phyloP scores from a whole-genome alignment of 352 stramenopile species.

The Blastocystis sp. region DNA sequence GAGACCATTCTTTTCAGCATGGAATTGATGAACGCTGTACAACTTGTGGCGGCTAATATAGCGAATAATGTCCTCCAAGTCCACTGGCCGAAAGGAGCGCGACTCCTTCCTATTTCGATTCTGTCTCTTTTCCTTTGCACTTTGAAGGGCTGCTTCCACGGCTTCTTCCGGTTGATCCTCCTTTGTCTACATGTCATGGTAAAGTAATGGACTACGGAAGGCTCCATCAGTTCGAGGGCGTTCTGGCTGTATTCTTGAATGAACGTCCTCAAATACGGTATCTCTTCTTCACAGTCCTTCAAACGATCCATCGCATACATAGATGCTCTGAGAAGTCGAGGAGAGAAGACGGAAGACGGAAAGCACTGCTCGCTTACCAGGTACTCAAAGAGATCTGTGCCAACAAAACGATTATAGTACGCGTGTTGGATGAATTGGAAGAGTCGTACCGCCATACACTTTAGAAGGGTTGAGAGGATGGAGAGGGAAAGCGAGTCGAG shows the following conservation, averaged over 20 bases:
- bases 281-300: conserved; percentile 33
- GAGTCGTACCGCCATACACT: conserved; percentile 2
- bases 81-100: not conserved
- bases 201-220: not conserved
- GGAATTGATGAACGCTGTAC: not conserved
- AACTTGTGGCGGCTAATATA: conserved; percentile 11
- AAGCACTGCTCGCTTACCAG: not conserved
- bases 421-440: not conserved
- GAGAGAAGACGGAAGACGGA: not conserved
- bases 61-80: conserved; percentile 10
- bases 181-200: not conserved
- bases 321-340: not conserved
- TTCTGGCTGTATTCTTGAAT: conserved; percentile 51
- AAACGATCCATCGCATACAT: conserved; percentile 16
- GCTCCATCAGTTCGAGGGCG: not conserved
- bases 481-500: not conserved
- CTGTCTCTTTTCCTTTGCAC: not conserved
- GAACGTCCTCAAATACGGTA: conserved; percentile 20
- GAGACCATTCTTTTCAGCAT: not conserved
- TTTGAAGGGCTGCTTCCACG: conserved; percentile 11
- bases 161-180: not conserved
- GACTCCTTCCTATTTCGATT: not conserved
- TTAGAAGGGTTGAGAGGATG: not conserved
- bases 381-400: conserved; percentile 54
- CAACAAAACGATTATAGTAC: conserved; percentile 15